Percentiles rank a stretch among this genome's conserved stretches.
These are phyloP conservation scores for Amoeboaphelidium protococcarum DNA, from an alignment of 371 early-diverging fungal genomes.

Conservation along the genomic window DNA sequence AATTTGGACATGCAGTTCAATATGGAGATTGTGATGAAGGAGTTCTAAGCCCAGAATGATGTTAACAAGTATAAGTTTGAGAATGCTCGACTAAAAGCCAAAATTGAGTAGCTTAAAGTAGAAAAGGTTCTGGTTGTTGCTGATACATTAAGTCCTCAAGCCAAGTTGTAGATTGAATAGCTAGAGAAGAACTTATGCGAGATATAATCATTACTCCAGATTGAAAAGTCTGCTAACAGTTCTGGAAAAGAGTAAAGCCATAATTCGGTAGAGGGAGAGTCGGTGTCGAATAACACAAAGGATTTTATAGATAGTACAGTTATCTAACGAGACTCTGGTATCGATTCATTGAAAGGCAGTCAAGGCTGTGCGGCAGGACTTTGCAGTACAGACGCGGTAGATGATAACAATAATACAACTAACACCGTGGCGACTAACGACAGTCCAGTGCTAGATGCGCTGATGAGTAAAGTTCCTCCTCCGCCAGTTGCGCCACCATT, in stretches of 20 bases:
- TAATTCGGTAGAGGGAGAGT: slow-evolving; percentile 8
- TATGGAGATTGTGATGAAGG: background rate
- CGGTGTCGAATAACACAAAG: slow-evolving; percentile 15
- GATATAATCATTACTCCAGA: too few species aligned
- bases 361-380: background rate
- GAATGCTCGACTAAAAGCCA: slow-evolving; percentile 34
- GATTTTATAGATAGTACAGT: slow-evolving; percentile 33
- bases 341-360: slow-evolving; percentile 13
- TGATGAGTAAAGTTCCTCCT: background rate
- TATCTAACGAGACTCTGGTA: slow-evolving; percentile 41
- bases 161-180: slow-evolving; percentile 4
- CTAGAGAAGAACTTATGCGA: slow-evolving; percentile 3
- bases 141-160: slow-evolving; percentile 15
- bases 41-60: slow-evolving; percentile 1
- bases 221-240: too few species aligned
- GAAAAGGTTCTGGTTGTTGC: slow-evolving; percentile 33
- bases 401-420: too few species aligned
- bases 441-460: too few species aligned
- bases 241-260: slow-evolving; percentile 4
- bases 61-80: slow-evolving; percentile 29
- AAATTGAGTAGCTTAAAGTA: slow-evolving; percentile 60
- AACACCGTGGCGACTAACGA: too few species aligned
- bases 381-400: too few species aligned
- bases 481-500: background rate
- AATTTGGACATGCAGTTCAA: background rate